Base-by-base conservation (phyloP, 2,329 filamentous ascomycete genomes). In the Alternaria triticina region DNA sequence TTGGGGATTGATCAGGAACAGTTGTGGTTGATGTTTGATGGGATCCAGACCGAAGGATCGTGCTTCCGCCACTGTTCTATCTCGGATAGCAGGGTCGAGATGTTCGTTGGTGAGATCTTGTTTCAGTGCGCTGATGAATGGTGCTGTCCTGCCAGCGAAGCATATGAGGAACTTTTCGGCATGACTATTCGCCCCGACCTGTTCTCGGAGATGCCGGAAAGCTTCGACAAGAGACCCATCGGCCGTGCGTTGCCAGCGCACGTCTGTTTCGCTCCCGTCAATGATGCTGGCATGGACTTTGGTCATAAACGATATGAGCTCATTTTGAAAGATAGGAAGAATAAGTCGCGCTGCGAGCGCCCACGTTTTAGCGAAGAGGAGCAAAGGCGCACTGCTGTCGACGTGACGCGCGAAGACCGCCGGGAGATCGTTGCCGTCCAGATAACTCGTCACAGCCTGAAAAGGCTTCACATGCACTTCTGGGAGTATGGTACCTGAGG, bases 141-240 rank as follows among this genome's bases (percentile, higher is more conserved):
- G 57, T 12, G 54, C 44, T 6, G 58, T 51, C 1, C 56, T 33
- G 3, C 49, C 64, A 10, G 57, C 45, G 27, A 66, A 64, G 33
- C 57, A 65, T 28, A 61, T 33, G 10, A 68, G 45, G 8, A 68
- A 66, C 15, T 44, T 54, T 45, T 66, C 66, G 4, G 66, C 66
- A 9, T 59, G 51, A 15, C 33, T 60, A 8, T 49, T 40, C 12
- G 6, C 9, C 1, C 52, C 51, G 15, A 63, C 22, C 9, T 66
- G 49, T 2, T 49, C 23, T 17, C 15, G 45, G 4, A 57, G 45
- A 57, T 57, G 23, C 12, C 5, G 45, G 17, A 51, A 27, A 28
- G 55, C 55, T 36, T 49, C 1, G 23, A 13, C 11, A 4, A 57
- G 55, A 17, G 33, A 43, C 15, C 10, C 30, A 23, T 50, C 55